Percentiles rank a stretch among this genome's conserved stretches.
phyloP scores from a whole-genome alignment of 2,329 filamentous ascomycete genomes.

The Alternaria sp. region DNA sequence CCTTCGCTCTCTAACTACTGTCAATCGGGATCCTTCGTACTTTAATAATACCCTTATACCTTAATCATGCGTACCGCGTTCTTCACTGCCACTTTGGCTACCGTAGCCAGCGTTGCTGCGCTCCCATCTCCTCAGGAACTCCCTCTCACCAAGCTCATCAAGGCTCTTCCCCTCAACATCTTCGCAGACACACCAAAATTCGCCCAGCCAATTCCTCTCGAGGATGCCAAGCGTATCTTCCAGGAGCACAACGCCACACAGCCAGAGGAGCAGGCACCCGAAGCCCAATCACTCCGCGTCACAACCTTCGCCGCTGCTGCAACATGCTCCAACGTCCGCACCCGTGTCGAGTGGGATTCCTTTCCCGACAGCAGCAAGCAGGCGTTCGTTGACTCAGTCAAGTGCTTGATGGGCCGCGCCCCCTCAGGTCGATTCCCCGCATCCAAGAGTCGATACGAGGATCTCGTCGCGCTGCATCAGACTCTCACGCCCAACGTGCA shows the following conservation, averaged over 20 bases:
- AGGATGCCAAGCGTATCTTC: constrained; percentile 15
- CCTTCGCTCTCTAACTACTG: constrained; percentile 19
- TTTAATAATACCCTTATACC: constrained; percentile 19
- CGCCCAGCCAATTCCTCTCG: constrained; percentile 16
- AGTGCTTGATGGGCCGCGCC: constrained; percentile 37
- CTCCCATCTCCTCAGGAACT: constrained; percentile 20
- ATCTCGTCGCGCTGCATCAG: constrained; percentile 48
- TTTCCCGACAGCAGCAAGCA: constrained; percentile 34
- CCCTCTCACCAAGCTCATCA: constrained; percentile 9
- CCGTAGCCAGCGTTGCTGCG: constrained; percentile 21
- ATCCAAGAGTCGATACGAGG: constrained; percentile 45
- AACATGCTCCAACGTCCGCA: constrained; percentile 39
- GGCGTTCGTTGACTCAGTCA: constrained; percentile 40
- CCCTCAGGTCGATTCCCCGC: constrained; percentile 37
- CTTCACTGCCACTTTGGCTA: constrained; percentile 28
- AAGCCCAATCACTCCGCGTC: background rate
- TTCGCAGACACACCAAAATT: constrained; percentile 19
- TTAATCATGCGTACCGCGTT: constrained; percentile 29
- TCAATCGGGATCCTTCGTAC: background rate
- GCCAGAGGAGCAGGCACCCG: background rate
- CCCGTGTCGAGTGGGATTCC: constrained; percentile 46
- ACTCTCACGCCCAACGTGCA: constrained; percentile 46
- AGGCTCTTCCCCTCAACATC: constrained; percentile 19
- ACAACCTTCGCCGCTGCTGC: constrained; percentile 8
- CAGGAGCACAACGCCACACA: constrained; percentile 3